Evolutionary conservation across 805 yeast genomes (phyloP).

Genomic region (Huiozyma naganishii): DNA sequence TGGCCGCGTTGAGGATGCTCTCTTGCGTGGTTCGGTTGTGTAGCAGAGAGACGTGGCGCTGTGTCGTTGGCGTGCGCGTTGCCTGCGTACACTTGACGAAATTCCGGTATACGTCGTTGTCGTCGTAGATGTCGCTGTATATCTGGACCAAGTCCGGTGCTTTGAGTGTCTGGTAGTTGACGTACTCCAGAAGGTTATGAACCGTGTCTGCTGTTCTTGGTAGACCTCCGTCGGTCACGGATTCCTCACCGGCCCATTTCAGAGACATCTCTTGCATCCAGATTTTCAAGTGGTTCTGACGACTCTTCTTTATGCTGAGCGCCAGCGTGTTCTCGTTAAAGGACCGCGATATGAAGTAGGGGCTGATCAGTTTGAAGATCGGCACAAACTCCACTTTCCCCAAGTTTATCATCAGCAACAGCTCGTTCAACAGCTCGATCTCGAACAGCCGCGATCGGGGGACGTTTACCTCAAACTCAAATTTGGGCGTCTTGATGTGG

Average conservation of each 20-base stretch:
- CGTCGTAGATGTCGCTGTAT: conserved; percentile 20
- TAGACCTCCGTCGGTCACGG: conserved; percentile 1
- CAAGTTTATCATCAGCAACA: conserved; percentile 40
- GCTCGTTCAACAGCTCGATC: conserved; percentile 33
- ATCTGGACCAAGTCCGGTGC: conserved; percentile 16
- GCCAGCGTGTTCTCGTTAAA: conserved; percentile 24
- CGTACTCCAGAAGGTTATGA: conserved; percentile 17
- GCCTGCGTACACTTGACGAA: conserved; percentile 19
- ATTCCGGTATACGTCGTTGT: conserved; percentile 16
- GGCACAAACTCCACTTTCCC: conserved; percentile 35
- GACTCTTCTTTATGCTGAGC: conserved; percentile 17
- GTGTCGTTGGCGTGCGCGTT: conserved; percentile 17
- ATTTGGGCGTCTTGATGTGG: conserved; percentile 14
- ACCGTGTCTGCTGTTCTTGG: conserved; percentile 15
- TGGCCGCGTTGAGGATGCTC: conserved; percentile 23
- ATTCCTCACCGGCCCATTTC: conserved; percentile 13
- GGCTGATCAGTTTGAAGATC: conserved; percentile 34
- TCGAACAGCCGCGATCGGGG: conserved; percentile 31
- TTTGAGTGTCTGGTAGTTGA: conserved; percentile 14
- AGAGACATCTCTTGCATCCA: conserved; percentile 23
- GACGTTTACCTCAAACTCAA: conserved; percentile 23
- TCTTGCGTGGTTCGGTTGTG: conserved; percentile 8
- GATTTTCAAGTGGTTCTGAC: conserved; percentile 12
- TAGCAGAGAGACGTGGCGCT: conserved; percentile 10
- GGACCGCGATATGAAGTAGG: conserved; percentile 33